phyloP scores from a whole-genome alignment of 257 asterid species.

The Eustoma russellianum region DNA sequence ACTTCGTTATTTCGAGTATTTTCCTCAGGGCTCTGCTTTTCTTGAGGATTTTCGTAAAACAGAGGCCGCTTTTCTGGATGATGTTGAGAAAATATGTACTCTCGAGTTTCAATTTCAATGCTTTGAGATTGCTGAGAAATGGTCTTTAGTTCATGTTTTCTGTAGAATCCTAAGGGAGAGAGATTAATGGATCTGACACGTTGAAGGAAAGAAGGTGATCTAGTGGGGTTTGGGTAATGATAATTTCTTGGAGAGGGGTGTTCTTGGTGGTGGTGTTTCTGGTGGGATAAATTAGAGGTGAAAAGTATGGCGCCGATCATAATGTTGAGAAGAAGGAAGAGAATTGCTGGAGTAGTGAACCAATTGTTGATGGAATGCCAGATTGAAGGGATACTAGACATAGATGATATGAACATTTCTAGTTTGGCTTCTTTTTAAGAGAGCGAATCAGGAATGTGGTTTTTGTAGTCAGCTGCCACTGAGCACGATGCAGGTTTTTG shows the following conservation, averaged over 20 bases:
- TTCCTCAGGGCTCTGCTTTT: conserved; percentile 6
- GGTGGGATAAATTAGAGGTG: conserved; percentile 47
- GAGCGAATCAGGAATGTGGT: no score
- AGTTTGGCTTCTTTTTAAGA: neutral
- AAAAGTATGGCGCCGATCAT: conserved; percentile 68
- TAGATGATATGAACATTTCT: conserved; percentile 70
- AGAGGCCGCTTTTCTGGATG: conserved; percentile 9
- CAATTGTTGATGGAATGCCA: conserved; percentile 81
- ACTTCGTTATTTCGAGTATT: conserved; percentile 9
- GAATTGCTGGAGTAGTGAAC: conserved; percentile 67
- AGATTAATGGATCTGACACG: conserved; percentile 61
- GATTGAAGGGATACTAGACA: conserved; percentile 48
- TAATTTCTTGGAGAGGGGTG: conserved; percentile 5
- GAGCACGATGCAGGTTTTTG: no score
- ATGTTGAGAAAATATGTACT: conserved; percentile 29
- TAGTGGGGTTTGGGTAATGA: conserved; percentile 13
- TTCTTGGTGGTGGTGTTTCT: conserved; percentile 22
- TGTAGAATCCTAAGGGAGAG: conserved; percentile 5
- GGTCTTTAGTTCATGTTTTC: conserved; percentile 19
- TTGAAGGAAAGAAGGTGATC: conserved; percentile 59
- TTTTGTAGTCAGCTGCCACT: no score
- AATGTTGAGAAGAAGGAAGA: conserved; percentile 65
- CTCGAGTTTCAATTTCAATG: conserved; percentile 20
- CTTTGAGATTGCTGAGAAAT: conserved; percentile 13
- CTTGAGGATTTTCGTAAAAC: neutral